Evolutionary conservation across 2,329 filamentous ascomycete species (phyloP), one percentile per base, ranked within the genome.

Genomic region (Aspergillus transmontanensis): DNA sequence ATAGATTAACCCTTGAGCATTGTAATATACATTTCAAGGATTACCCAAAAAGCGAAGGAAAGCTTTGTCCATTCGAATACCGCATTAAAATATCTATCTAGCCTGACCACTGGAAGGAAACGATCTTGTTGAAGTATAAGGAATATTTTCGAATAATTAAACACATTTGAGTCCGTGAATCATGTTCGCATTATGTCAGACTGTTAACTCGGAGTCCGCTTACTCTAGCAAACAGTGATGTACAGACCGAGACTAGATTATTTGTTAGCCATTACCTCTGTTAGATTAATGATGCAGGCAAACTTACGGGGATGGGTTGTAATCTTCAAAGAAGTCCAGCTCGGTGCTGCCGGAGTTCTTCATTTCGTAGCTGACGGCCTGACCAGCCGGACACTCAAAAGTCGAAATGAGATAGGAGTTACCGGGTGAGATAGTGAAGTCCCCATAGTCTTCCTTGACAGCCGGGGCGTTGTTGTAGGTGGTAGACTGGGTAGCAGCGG

Each of bases 261-360:
- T 34, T 50, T 23, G 51, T 69, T 68, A 69, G 64, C 58, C 1
- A 34, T 26, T 30, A 4, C 51, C 60, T 21, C 45, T 9, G 16
- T 41, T 59, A 6, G 4, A 16, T 26, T 1, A 60, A 10, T 1
- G n/a, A 36, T 14, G 26, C 54, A 26, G 48, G 21, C 19, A 32
- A 58, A 78, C 78, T 75, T 72, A 80, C 78, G 83, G 79, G 65
- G 78, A 75, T 11, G 81, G 81, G 69, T 88, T 89, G 68, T 80
- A 89, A 72, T 90, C 87, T 77, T 91, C 83, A 78, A 90, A 89
- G 76, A 84, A 91, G 61, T 84, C 76, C 45, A 90, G 74, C 55
- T 79, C 72, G 45, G 86, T 86, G 66, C 78, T 78, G 3, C 83
- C 84, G 6, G 77, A 77, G 51, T 80, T 78, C 54, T 77, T 81